Evolutionary conservation across 257 asterid species (phyloP), one percentile per base, ranked within the genome.

Genomic region (Osmanthus fragrans): DNA sequence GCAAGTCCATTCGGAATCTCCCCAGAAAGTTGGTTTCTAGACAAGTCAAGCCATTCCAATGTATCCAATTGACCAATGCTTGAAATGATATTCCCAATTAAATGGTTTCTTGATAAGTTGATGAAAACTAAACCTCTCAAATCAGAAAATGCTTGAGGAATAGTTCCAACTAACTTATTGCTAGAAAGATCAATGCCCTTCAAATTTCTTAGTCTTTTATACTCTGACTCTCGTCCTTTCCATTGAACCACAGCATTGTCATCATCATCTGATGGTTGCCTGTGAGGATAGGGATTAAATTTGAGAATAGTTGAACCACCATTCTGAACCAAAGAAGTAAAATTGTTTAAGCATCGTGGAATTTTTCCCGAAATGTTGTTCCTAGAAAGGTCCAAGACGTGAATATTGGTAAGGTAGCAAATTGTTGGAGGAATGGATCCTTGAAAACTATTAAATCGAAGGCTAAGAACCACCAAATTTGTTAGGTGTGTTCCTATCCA

Each of bases 1-100:
- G 78, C 75, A 51, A 80, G 27, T 47, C 84, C 67, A 0, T 3
- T 21, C 0, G 88, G 90, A 42, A 86, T 88, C 60, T 51, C 63
- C 9, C 89, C 86, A 0, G 77, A 81, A 37, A 84, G 76, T 0
- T 69, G 77, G 76, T 88, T 86, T 19, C 58, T 18, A 11, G 92
- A 84, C 1, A 86, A 4, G 58, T 86, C 89, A 36, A 86, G 87
- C 11, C 27, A 30, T 69, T 86, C 89, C 49, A 88, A 63, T 74
- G 36, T 66, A 32, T 75, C 76, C 86, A 88, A 86, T 9, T 80
- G 39, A 45, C 80, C 70, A 11, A 86, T 66, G 18, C 56, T 32
- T 1, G 65, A 13, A 64, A 65, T 60, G 64, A 86, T 68, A 7
- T 42, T 79, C 60, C 89, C 85, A 7, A 75, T 77, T 68, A 83